Percentiles rank a stretch among this genome's conserved stretches.
phyloP scores from a whole-genome alignment of 2,329 filamentous ascomycete genomes.

The Cytospora piceae region DNA sequence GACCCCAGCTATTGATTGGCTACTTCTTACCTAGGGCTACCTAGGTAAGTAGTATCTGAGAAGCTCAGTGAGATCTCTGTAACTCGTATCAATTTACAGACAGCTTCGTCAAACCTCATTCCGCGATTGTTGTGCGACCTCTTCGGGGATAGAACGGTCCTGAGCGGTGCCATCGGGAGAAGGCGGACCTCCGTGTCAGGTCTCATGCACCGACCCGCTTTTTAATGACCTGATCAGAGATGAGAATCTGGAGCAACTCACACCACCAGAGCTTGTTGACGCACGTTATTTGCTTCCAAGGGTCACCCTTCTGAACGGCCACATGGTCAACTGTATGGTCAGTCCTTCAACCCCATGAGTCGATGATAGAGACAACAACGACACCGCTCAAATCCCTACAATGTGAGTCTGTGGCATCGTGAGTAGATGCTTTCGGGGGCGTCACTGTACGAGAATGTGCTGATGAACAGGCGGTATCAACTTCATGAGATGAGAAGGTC shows the following conservation, averaged over 20 bases:
- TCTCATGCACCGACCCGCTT: constrained; percentile 26
- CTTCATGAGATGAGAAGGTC: not conserved
- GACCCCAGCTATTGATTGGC: constrained; percentile 19
- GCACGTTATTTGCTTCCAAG: constrained; percentile 1
- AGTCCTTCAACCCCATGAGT: not conserved
- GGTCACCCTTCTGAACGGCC: not conserved
- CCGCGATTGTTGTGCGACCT: not conserved
- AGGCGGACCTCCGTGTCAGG: constrained; percentile 23
- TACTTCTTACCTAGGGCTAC: not conserved
- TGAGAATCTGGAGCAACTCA: constrained; percentile 12
- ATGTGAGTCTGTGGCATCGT: not conserved
- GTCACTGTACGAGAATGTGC: not conserved
- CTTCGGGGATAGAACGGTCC: not conserved
- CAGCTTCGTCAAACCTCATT: not conserved
- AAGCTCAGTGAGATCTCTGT: not conserved
- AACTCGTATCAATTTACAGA: not conserved
- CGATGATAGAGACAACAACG: not conserved
- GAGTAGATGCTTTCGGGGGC: not conserved
- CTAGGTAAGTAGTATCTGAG: not conserved
- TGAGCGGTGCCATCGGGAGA: constrained; percentile 10
- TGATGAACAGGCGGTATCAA: not conserved
- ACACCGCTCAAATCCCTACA: not conserved
- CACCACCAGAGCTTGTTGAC: constrained; percentile 12
- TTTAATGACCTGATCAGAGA: constrained; percentile 27
- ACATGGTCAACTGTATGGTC: not conserved